Evolutionary conservation across 169 alveolate species (phyloP).

Genomic region (Cyclospora cayetanensis): DNA sequence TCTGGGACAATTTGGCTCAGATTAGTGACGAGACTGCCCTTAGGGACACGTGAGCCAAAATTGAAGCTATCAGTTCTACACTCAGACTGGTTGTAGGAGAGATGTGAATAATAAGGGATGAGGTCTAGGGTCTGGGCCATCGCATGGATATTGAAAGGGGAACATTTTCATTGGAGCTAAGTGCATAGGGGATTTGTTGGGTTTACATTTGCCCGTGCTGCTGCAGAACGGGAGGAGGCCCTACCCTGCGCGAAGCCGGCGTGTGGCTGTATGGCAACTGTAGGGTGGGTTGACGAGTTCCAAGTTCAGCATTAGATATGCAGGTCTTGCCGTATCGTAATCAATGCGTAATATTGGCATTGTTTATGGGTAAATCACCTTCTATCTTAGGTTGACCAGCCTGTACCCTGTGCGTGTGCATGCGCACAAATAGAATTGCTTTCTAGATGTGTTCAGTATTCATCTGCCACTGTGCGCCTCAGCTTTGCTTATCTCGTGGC

Average conservation of each 20-base stretch:
- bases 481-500: no score
- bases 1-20: no score
- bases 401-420: no score
- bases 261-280: not conserved
- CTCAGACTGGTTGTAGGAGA: not conserved
- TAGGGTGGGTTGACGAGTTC: not conserved
- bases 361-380: no score
- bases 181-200: not conserved
- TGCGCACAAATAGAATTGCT: no score
- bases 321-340: no score
- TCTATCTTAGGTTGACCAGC: no score
- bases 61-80: not conserved
- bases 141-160: not conserved
- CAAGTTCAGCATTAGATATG: constrained; percentile 1
- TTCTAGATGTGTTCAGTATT: no score
- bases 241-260: not conserved
- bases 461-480: no score
- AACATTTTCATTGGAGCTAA: not conserved
- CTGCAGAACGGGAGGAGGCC: not conserved
- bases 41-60: not conserved
- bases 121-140: not conserved
- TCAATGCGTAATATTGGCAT: no score
- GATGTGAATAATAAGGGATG: not conserved
- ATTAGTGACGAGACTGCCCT: not conserved
- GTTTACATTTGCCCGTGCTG: not conserved